These are phyloP conservation scores for Leptosphaerulina australis DNA, from an alignment of 2,329 filamentous ascomycete species.

Conservation along the genomic window DNA sequence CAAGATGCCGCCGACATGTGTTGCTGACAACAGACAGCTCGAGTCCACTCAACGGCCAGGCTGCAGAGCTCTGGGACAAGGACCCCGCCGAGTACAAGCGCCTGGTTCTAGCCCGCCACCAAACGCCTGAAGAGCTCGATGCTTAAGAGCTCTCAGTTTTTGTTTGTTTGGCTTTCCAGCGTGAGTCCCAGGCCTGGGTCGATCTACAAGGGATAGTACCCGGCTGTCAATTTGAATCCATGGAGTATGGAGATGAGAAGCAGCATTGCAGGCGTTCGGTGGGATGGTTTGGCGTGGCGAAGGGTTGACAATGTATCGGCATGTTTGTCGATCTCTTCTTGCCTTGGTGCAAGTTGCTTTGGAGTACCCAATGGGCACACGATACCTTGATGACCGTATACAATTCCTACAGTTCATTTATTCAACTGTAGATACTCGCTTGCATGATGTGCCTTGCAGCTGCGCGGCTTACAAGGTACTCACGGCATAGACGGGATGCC, in stretches of 20 bases:
- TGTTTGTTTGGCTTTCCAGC: too few species aligned
- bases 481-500: not conserved
- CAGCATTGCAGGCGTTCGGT: slow-evolving; percentile 17
- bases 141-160: slow-evolving; percentile 16
- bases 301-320: not conserved
- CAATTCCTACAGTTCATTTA: slow-evolving; percentile 3
- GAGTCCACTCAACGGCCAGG: slow-evolving; percentile 93
- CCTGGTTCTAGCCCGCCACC: slow-evolving; percentile 67
- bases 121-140: slow-evolving; percentile 54
- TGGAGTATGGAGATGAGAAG: not conserved
- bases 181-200: too few species aligned
- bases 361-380: slow-evolving; percentile 13
- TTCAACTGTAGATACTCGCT: not conserved
- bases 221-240: too few species aligned
- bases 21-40: slow-evolving; percentile 62
- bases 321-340: not conserved
- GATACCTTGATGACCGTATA: slow-evolving; percentile 15
- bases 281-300: not conserved
- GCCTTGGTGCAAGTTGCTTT: slow-evolving; percentile 1
- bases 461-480: too few species aligned
- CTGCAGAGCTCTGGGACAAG: slow-evolving; percentile 93
- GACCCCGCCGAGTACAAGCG: slow-evolving; percentile 86
- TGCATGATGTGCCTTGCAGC: not conserved
- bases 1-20: not conserved
- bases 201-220: too few species aligned